These are phyloP conservation scores for Diplodia corticola DNA, from an alignment of 2,329 filamentous ascomycete species.

Conservation along the genomic window DNA sequence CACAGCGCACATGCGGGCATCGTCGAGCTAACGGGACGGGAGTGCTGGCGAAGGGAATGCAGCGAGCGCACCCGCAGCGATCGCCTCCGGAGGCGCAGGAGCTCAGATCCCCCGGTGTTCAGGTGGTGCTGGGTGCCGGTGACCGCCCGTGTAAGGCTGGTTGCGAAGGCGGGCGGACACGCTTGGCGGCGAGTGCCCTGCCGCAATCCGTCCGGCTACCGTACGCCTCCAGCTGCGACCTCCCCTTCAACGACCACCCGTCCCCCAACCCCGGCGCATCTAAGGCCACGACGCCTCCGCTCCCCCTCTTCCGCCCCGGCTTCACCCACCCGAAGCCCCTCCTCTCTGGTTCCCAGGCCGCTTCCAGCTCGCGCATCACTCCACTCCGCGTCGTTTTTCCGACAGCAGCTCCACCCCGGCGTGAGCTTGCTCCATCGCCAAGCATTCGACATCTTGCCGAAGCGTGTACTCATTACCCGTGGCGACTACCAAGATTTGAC, in stretches of 20 bases:
- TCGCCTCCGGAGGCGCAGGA: slow-evolving; percentile 2
- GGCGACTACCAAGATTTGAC: slow-evolving; percentile 43
- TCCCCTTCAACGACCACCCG: slow-evolving; percentile 21
- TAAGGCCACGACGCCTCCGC: slow-evolving; percentile 21
- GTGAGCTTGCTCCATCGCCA: slow-evolving; percentile 30
- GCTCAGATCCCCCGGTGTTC: slow-evolving; percentile 21
- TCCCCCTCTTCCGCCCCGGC: slow-evolving; percentile 17
- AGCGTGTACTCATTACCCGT: slow-evolving; percentile 41
- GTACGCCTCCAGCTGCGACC: slow-evolving; percentile 22
- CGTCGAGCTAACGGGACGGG: slow-evolving; percentile 4
- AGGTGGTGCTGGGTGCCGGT: slow-evolving; percentile 12
- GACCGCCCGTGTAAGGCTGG: slow-evolving; percentile 22
- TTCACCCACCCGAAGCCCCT: slow-evolving; percentile 18
- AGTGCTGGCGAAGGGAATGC: slow-evolving; percentile 3
- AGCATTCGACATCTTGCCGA: slow-evolving; percentile 42
- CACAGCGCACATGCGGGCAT: slow-evolving; percentile 16
- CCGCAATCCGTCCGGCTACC: slow-evolving; percentile 11
- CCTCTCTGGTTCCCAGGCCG: background rate
- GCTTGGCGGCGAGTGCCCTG: slow-evolving; percentile 14
- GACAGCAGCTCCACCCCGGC: slow-evolving; percentile 28
- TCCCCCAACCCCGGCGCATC: slow-evolving; percentile 18
- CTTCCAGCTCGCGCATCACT: slow-evolving; percentile 8
- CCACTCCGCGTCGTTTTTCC: slow-evolving; percentile 20
- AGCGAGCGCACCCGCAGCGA: slow-evolving; percentile 9
- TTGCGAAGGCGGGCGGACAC: slow-evolving; percentile 1